Conservation (phyloP, 768 basidiomycete genomes). For the Mycena vulgaris region DNA sequence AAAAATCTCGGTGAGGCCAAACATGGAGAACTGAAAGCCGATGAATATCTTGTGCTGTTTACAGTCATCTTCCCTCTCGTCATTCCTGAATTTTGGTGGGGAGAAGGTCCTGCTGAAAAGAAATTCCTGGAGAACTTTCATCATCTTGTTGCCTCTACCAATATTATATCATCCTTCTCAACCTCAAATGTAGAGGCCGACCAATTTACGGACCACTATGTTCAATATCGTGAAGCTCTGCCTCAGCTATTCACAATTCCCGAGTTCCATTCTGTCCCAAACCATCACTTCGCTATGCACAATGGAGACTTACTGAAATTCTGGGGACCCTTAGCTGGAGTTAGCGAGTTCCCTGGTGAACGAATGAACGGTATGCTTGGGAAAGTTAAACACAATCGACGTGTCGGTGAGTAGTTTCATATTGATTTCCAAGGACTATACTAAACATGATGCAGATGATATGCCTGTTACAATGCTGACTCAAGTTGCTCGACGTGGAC, state of each 20-base stretch:
- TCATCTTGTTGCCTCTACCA: conserved; percentile 26
- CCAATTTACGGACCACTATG: conserved; percentile 1
- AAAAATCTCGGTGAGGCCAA: conserved; percentile 35
- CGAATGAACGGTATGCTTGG: too few species aligned
- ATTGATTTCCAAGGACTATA: too few species aligned
- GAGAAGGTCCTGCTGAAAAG: background rate
- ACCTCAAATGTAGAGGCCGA: conserved; percentile 19
- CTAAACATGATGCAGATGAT: too few species aligned
- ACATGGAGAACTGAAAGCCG: conserved; percentile 41
- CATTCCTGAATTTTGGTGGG: conserved; percentile 23
- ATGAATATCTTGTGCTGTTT: conserved; percentile 34
- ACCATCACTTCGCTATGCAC: too few species aligned
- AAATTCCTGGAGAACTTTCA: conserved; percentile 16
- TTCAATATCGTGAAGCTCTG: background rate
- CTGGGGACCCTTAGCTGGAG: too few species aligned
- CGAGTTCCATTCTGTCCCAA: background rate
- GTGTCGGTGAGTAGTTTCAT: too few species aligned
- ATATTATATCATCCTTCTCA: conserved; percentile 29
- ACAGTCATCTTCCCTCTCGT: conserved; percentile 33
- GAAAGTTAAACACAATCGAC: too few species aligned
- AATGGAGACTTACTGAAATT: too few species aligned
- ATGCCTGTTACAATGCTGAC: conserved; percentile 33
- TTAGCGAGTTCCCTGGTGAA: too few species aligned
- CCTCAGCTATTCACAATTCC: conserved; percentile 2
- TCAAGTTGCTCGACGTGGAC: conserved; percentile 16